These are phyloP conservation scores for Botryotinia convoluta DNA, from an alignment of 2,329 filamentous ascomycete genomes.

Conservation along the genomic window DNA sequence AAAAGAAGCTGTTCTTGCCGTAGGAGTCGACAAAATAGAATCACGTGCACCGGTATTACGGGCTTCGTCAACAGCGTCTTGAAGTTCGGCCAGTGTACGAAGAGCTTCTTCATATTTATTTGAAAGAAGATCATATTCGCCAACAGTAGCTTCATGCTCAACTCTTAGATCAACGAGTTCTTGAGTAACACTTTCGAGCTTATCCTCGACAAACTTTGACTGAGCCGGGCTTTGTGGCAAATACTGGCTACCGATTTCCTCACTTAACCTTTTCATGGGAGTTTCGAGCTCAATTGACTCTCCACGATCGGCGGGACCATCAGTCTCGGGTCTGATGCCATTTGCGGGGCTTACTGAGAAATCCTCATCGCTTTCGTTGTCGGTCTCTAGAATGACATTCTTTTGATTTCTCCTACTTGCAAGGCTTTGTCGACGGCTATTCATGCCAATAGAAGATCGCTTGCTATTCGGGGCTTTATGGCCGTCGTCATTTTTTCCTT, in stretches of 20 bases:
- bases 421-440: conserved; percentile 53
- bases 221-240: conserved; percentile 69
- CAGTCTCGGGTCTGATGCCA: conserved; percentile 30
- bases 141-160: conserved; percentile 81
- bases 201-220: conserved; percentile 82
- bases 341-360: conserved; percentile 24
- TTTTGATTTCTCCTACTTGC: conserved; percentile 53
- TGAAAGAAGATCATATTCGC: conserved; percentile 77
- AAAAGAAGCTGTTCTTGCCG: conserved; percentile 72
- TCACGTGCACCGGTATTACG: conserved; percentile 54
- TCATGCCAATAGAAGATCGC: conserved; percentile 41
- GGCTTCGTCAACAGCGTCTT: conserved; percentile 79
- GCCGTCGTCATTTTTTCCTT: conserved; percentile 46
- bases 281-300: conserved; percentile 42
- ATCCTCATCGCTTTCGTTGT: conserved; percentile 33
- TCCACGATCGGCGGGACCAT: conserved; percentile 38
- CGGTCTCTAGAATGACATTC: conserved; percentile 53
- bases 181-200: conserved; percentile 85
- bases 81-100: conserved; percentile 75
- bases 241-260: conserved; percentile 32
- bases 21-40: conserved; percentile 53
- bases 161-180: conserved; percentile 88
- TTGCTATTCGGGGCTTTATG: conserved; percentile 46
- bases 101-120: conserved; percentile 90
- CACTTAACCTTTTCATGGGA: conserved; percentile 35